Percentiles rank a stretch among this genome's conserved stretches.
Conservation (phyloP, 2,329 filamentous ascomycete species). For the Ceratocystis cubensis region DNA sequence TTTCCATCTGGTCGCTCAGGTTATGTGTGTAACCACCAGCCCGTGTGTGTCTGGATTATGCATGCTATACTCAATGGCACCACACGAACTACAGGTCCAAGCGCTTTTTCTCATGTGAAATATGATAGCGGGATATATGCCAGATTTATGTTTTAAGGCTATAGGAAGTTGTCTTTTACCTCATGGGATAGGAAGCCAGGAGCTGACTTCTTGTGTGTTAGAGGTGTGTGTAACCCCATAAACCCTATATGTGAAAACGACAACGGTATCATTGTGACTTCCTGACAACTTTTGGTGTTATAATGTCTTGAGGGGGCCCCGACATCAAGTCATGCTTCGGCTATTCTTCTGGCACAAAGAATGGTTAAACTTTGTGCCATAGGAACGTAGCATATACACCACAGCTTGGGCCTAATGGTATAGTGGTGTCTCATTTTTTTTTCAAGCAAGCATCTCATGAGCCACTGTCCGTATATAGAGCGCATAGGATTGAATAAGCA, state of each 20-base stretch:
- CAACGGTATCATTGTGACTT: neutral
- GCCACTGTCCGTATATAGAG: neutral
- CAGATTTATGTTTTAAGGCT: neutral
- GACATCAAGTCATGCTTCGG: neutral
- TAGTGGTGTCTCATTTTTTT: no score
- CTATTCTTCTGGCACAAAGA: no score
- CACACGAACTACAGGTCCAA: neutral
- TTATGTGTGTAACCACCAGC: neutral
- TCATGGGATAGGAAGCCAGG: neutral
- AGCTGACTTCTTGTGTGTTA: no score
- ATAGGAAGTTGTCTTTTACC: neutral
- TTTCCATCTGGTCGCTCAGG: neutral
- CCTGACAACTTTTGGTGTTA: neutral
- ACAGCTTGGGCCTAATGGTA: neutral
- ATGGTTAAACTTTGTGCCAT: no score
- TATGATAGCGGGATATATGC: neutral
- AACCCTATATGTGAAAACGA: neutral
- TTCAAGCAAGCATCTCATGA: no score
- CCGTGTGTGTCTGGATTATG: neutral
- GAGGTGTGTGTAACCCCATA: neutral
- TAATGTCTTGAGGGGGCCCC: neutral
- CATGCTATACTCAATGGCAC: neutral
- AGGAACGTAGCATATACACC: neutral
- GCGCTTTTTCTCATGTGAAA: neutral
- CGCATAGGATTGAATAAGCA: neutral